Percentiles rank a stretch among this genome's conserved stretches.
Conservation (phyloP, 2,329 filamentous ascomycete species). For the Fusarium sp. region DNA sequence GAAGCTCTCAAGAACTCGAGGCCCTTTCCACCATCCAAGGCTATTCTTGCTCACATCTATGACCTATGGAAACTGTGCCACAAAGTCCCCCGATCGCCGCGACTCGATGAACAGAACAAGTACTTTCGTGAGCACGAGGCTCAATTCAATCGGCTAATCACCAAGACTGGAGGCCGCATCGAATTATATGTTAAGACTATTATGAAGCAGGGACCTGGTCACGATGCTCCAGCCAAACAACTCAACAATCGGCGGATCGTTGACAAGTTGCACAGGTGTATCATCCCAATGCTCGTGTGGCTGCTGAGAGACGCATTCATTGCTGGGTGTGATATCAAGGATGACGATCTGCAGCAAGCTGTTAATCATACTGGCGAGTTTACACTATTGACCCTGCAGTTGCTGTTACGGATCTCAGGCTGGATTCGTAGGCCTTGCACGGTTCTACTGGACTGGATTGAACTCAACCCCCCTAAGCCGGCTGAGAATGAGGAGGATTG, state of each 20-base stretch:
- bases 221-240: not conserved
- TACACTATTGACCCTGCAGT: slow-evolving; percentile 30
- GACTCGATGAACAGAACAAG: slow-evolving; percentile 20
- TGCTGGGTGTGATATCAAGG: slow-evolving; percentile 17
- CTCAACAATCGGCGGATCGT: slow-evolving; percentile 6
- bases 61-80: slow-evolving; percentile 28
- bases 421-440: slow-evolving; percentile 34
- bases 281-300: slow-evolving; percentile 45
- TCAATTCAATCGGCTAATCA: slow-evolving; percentile 12
- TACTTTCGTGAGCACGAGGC: slow-evolving; percentile 21
- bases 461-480: slow-evolving; percentile 12
- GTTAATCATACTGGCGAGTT: slow-evolving; percentile 26
- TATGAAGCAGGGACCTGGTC: not conserved
- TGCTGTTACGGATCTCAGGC: slow-evolving; percentile 22
- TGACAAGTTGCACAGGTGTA: slow-evolving; percentile 20
- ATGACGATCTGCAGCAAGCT: not conserved
- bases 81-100: slow-evolving; percentile 22
- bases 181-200: slow-evolving; percentile 15
- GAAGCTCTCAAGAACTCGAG: not conserved
- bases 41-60: slow-evolving; percentile 27
- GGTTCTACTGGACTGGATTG: slow-evolving; percentile 18
- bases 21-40: slow-evolving; percentile 2
- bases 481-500: not conserved
- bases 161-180: slow-evolving; percentile 18
- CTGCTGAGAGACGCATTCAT: slow-evolving; percentile 37